Evolutionary conservation across 306 rosid species (phyloP), one percentile per base, ranked within the genome.

Genomic region (Dryas alaskensis): DNA sequence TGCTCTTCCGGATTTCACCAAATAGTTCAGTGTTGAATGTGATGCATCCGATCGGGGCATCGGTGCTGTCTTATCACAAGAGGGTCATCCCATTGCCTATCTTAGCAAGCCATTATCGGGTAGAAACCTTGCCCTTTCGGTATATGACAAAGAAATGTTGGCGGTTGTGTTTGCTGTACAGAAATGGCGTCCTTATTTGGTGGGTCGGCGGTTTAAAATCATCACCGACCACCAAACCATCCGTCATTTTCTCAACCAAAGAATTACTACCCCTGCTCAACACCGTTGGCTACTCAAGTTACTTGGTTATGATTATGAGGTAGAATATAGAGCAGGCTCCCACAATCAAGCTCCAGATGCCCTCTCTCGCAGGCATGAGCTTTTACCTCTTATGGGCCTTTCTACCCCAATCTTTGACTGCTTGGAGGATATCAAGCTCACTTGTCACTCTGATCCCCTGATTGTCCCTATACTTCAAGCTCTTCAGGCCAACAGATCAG

Each of bases 81-180:
- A 3, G 8, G 0, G 1, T 4, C 25, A 60, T 2, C 74, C 9
- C 0, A 76, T 76, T 11, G 17, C 53, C 0, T 76, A 3, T 10
- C 4, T 57, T 4, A 67, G 61, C 1, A 13, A 9, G 4, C 4
- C 14, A 0, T 4, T 60, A 0, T n/a, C 10, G 0, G n/a, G 1
- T 1, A 31, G 4, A 0, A 3, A 10, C 4, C 12, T 0, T 8
- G 17, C 27, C 4, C 1, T 40, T 1, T 42, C 16, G 0, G 0
- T 39, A 0, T 65, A 75, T 53, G 60, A 48, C 37, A 54, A 4
- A 2, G 27, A 54, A 3, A 54, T 54, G 59, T 5, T 14, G 2
- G 59, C 3, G 8, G 3, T n/a, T 2, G 25, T 54, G 0, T 54
- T 4, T 54, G 59, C 25, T 0, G 10, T 54, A 2, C 19, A 16